Percentiles rank a stretch among this genome's conserved stretches.
Conservation (phyloP, 139 green algal genomes). For the Closterium sp. region DNA sequence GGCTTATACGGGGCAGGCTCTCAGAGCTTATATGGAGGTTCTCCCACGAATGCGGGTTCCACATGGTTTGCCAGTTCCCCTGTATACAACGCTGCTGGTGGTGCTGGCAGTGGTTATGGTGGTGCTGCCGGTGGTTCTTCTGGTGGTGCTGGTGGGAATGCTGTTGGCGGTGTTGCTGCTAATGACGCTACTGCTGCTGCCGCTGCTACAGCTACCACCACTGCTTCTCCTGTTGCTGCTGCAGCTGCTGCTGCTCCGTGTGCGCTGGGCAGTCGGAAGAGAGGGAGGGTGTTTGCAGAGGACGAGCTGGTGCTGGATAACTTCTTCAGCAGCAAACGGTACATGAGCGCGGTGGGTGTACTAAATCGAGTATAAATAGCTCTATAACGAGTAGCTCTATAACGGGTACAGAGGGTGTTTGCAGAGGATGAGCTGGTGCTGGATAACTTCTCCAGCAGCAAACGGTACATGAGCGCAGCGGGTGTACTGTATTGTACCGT, state of each 20-base stretch:
- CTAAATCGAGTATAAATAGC: too few species aligned
- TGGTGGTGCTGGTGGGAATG: background rate
- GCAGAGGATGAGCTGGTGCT: too few species aligned
- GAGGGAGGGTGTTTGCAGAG: too few species aligned
- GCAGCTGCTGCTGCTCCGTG: background rate
- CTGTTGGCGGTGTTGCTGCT: background rate
- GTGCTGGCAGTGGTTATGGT: background rate
- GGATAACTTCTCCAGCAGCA: too few species aligned
- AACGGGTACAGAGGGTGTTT: too few species aligned
- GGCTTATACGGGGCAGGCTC: background rate
- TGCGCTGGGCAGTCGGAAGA: background rate
- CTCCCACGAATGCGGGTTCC: background rate
- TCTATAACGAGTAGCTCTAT: too few species aligned
- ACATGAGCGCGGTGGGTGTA: too few species aligned
- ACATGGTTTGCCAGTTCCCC: background rate
- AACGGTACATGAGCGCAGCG: too few species aligned
- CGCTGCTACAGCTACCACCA: background rate
- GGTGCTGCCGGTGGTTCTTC: background rate
- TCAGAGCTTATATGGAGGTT: background rate
- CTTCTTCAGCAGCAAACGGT: too few species aligned
- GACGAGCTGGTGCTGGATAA: too few species aligned
- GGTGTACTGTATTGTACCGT: too few species aligned
- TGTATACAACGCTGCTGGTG: background rate
- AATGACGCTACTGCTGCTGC: too few species aligned
- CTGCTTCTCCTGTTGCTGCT: slow-evolving; percentile 8